Evolutionary conservation across 2,329 filamentous ascomycete genomes (phyloP), one percentile per base, ranked within the genome.

Genomic region (Botrytis pseudocinerea): DNA sequence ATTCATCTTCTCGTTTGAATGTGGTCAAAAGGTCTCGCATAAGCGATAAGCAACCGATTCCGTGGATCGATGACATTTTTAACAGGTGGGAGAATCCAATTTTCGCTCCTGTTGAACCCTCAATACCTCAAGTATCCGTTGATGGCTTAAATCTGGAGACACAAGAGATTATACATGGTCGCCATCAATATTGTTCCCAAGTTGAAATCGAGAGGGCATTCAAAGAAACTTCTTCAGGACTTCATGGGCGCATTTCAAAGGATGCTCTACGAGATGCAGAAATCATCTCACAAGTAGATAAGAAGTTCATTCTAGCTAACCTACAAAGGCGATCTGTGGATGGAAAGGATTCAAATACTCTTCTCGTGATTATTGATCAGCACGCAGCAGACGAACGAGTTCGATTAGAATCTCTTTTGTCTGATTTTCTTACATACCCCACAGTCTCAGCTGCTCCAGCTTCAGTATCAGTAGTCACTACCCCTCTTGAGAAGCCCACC

Each of bases 301-400:
- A 85, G 22, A 99, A 99, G 81, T 99, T 97, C 80, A 92, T 99
- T 25, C 83, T 99, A 0, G 85, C 90, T 35, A 91, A 88, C 54
- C 20, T 79, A 1, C 42, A 63, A 44, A 46, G 61, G n/a, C 48
- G 32, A 22, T 64, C 74, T 25, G 10, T 38, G 20, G 51, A n/a
- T 18, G 35, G 28, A 22, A 74, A 70, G 12, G 60, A 76, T 28
- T 9, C 46, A 35, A 80, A 66, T 40, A 75, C 80, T 3, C 77
- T 90, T 1, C 83, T 98, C 7, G 86, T 97, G 0, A 85, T 98
- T 57, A 85, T 98, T 57, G 96, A 99, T 79, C 96, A 99, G 79
- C 96, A 99, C 80, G 96, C 96, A 0, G 96, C 95, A 4, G 95
- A 98, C 80, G 96, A 99, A 83, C 88, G 96, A 63, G 90, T 92